Evolutionary conservation across 805 yeast genomes (phyloP).

Genomic region (Pichia scutulata): DNA sequence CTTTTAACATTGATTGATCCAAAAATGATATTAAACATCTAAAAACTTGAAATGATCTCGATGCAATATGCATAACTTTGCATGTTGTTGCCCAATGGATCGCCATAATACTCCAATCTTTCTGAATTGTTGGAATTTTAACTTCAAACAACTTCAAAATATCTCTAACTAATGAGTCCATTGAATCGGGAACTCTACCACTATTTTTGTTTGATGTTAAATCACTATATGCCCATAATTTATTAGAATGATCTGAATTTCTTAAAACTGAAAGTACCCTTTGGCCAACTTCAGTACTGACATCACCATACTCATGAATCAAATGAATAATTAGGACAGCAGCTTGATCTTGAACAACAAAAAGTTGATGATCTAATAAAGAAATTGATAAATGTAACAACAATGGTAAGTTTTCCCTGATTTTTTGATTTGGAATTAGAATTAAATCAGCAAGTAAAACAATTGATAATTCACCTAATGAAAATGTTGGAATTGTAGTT

Average conservation of each 20-base stretch:
- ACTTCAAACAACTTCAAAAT: slow-evolving; percentile 50
- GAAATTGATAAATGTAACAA: slow-evolving; percentile 74
- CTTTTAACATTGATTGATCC: slow-evolving; percentile 84
- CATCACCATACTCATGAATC: slow-evolving; percentile 51
- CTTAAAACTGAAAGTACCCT: slow-evolving; percentile 53
- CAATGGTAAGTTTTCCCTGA: slow-evolving; percentile 56
- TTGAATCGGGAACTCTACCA: slow-evolving; percentile 75
- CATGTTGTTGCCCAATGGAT: slow-evolving; percentile 95
- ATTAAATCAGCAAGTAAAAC: slow-evolving; percentile 79
- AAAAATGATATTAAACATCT: slow-evolving; percentile 73
- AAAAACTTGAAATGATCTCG: slow-evolving; percentile 90
- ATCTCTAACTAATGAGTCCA: slow-evolving; percentile 68
- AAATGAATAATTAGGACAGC: slow-evolving; percentile 65
- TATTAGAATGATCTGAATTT: slow-evolving; percentile 39
- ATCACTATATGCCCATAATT: slow-evolving; percentile 83
- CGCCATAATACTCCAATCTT: slow-evolving; percentile 79
- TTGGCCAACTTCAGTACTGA: slow-evolving; percentile 45
- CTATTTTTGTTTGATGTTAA: slow-evolving; percentile 67
- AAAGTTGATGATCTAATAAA: slow-evolving; percentile 79
- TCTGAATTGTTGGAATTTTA: slow-evolving; percentile 46
- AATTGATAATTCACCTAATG: slow-evolving; percentile 80
- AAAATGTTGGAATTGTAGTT: slow-evolving; percentile 55
- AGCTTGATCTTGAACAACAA: slow-evolving; percentile 79
- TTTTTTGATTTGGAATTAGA: slow-evolving; percentile 55
- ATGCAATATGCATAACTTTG: slow-evolving; percentile 94